Evolutionary conservation across 345 rosid genomes (phyloP), one percentile per base, ranked within the genome.

Genomic region (Viola odorata): DNA sequence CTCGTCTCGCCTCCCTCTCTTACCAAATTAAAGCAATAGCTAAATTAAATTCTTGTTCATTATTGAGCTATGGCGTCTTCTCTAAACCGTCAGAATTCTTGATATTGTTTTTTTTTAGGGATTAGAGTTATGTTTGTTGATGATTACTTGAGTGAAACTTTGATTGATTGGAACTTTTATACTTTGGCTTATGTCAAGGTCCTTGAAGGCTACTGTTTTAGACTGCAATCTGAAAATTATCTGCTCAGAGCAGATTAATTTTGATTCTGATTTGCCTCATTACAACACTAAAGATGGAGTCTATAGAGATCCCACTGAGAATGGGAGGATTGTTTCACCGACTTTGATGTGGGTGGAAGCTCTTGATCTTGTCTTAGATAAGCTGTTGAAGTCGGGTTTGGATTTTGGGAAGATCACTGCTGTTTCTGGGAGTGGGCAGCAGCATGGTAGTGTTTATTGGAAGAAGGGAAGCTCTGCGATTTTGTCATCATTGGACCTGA

Each of bases 291-390:
- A 80, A 67, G 95, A 81, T 63, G 97, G 94, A 17, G 89, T 85
- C 66, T 79, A 74, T 65, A 70, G 96, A 52, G 96, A 91, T 64
- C 64, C 87, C 0, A 62, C 74, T 1, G 74, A 60, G 17, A 81
- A 67, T 12, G 89, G 94, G 11, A 80, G 85, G 73, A 88, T 91
- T 45, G 89, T 86, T 56, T 86, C 96, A 12, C 97, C 97, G 53
- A 88, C 94, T 37, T 57, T 86, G 64, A 88, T 91, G 96, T 88
- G 96, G 96, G 80, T 90, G 13, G 94, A 91, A 62, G 96, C 97
- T 69, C 73, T 88, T 44, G 96, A 91, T 69, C 85, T 87, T 63
- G 78, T 87, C 63, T 83, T 86, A 68, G 73, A 75, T 42, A 84
- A 74, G 62, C 84, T 91, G 23, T 72, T 77, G 1, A 66, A 76